Evolutionary conservation across 1,284 basidiomycete species (phyloP), one percentile per base, ranked within the genome.

Genomic region (Sporisorium exsertum): DNA sequence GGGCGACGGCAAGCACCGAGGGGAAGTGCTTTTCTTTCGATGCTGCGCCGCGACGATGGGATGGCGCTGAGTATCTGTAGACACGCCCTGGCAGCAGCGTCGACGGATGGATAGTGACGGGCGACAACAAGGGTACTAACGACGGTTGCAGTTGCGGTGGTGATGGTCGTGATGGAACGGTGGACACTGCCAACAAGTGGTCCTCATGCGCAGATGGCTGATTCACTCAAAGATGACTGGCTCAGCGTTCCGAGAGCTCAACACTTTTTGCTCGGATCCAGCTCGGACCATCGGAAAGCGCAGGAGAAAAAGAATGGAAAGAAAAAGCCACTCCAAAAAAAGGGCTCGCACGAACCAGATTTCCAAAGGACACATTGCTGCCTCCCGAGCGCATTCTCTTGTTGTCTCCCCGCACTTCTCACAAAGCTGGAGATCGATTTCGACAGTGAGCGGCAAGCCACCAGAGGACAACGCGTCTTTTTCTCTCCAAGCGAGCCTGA

Each of bases 161-260:
- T n/a, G 46, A 6, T 47, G 47, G 26, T 32, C 24, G 49, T 50
- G 49, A 33, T 50, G 49, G 49, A 32, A n/a, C 32, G 49, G 12
- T 4, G 29, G 20, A 50, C n/a, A 9, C 6, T 2, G 18, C 3
- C 9, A 3, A n/a, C 18, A 10, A 32, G 16, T 10, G 27, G 8
- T 49, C 27, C 27, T 32, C 49, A 32, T 16, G 29, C 27, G 29
- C 16, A 18, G n/a, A 9, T 20, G n/a, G 49, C 49, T 50, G 49
- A 50, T 50, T 50, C 49, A 50, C 29, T 33, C 27, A 12, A 20
- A 16, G 32, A 24, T 13, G 40, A 5, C 40, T 43, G 40, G 18
- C 40, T 43, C 40, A 43, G 40, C 40, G 40, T 9, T 43, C n/a
- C 35, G 24, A 16, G 10, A 33, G 27, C 47, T 22, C 47, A 49